Evolutionary conservation across 139 green algal genomes (phyloP), one percentile per base, ranked within the genome.

Genomic region (Chlorella ohadii): DNA sequence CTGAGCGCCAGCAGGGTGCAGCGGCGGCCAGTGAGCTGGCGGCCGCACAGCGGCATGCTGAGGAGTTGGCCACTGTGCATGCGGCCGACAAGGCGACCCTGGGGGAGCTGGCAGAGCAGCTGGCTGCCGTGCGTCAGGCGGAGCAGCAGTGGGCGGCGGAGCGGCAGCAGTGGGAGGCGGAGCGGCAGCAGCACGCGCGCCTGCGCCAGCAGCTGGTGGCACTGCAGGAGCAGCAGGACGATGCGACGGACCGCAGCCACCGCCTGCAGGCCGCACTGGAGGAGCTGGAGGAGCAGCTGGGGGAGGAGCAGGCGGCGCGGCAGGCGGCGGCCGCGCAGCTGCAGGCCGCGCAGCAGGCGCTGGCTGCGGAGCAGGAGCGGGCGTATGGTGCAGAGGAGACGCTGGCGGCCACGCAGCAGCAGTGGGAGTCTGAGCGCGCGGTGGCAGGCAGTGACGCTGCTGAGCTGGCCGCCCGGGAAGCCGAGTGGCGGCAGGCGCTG

Each of bases 241-340:
- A 79, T 31, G 22, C 38, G 15, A 34, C 36, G 17, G 66, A 63
- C 34, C 36, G 38, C 51, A 44, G 39, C 19, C 36, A 72, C 5
- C 70, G 31, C 17, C 36, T 80, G 34, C 23, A 72, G 16, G 36
- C 55, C 38, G 39, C 61, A 25, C 65, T 71, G 80, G 70, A 36
- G 9, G 80, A 85, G 68, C 68, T 79, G 11, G 34, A 85, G 55
- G 33, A 85, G 38, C 67, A 79, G 67, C 56, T 85, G 68, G 80
- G 36, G 17, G 56, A 65, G 17, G 68, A 80, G 70, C 20, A 44
- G 38, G 34, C 51, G 11, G 80, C 68, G 3, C 68, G 67, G 66
- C 66, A 71, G 51, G 64, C 41, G 20, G 66, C 66, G 3, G 41
- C 17, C 2, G 67, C 33, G 9, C 47, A 70, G 66, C 66, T 81